These are phyloP conservation scores for Globisporangium spinosum DNA, from an alignment of 352 stramenopile genomes.

Conservation along the genomic window DNA sequence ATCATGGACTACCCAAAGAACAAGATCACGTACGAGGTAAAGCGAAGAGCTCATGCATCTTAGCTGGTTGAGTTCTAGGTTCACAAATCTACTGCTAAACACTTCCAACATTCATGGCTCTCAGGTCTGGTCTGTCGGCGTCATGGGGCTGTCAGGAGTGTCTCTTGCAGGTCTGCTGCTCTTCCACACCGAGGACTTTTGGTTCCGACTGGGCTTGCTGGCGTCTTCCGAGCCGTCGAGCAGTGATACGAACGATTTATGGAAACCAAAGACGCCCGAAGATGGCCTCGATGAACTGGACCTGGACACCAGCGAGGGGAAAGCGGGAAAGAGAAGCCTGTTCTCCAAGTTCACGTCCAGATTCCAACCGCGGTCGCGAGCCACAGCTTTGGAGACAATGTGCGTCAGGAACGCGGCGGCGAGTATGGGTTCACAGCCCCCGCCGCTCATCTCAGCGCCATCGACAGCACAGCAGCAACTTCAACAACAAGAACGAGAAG, in stretches of 20 bases:
- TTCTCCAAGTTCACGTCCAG: background rate
- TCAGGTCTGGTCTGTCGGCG: constrained; percentile 54
- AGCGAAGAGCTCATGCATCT: background rate
- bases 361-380: background rate
- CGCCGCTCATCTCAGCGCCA: background rate
- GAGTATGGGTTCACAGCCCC: background rate
- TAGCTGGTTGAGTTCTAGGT: background rate
- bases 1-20: constrained; percentile 38
- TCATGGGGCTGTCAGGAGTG: constrained; percentile 40
- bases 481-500: background rate
- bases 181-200: constrained; percentile 52
- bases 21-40: constrained; percentile 45
- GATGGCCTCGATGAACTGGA: background rate
- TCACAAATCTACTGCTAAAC: background rate
- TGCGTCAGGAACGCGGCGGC: background rate
- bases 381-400: background rate
- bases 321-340: background rate
- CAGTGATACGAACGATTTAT: background rate
- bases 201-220: constrained; percentile 29
- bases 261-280: background rate
- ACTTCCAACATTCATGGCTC: background rate
- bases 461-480: background rate
- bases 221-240: background rate
- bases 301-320: background rate
- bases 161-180: constrained; percentile 38